Percentiles rank a stretch among this genome's conserved stretches.
Conservation (phyloP, 1,284 basidiomycete genomes). For the Anthracocystis walkeri region DNA sequence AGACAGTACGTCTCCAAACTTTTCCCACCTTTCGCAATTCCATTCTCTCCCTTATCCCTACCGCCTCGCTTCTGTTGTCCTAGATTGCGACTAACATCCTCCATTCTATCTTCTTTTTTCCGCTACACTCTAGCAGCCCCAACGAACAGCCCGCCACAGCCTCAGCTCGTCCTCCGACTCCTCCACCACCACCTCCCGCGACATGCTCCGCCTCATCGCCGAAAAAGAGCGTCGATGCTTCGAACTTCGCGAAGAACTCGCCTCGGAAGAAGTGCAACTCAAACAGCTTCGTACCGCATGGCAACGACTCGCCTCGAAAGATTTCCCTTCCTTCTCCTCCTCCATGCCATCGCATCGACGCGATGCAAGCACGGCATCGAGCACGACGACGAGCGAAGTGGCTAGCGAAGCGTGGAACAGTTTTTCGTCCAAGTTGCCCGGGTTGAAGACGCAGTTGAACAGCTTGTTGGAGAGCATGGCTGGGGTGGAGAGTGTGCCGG, state of each 20-base stretch:
- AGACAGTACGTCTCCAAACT: slow-evolving; percentile 17
- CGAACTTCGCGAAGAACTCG: slow-evolving; percentile 65
- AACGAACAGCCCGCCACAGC: slow-evolving; percentile 8
- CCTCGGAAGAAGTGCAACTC: slow-evolving; percentile 20
- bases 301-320: slow-evolving; percentile 30
- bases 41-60: not conserved
- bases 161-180: slow-evolving; percentile 7
- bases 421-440: slow-evolving; percentile 26
- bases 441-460: slow-evolving; percentile 38
- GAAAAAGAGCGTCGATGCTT: slow-evolving; percentile 69
- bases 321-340: slow-evolving; percentile 22
- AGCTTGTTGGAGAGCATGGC: slow-evolving; percentile 42
- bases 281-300: slow-evolving; percentile 26
- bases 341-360: slow-evolving; percentile 10
- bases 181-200: slow-evolving; percentile 11
- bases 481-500: slow-evolving; percentile 11
- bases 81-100: slow-evolving; percentile 5
- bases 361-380: slow-evolving; percentile 11
- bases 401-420: slow-evolving; percentile 44
- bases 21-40: not conserved
- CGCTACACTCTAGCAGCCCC: not conserved
- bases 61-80: not conserved
- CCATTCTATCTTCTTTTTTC: not conserved
- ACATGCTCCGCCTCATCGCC: slow-evolving; percentile 66
- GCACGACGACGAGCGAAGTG: slow-evolving; percentile 8